A percentile compares a stretch with the other conserved stretches of the same genome.
phyloP scores from a whole-genome alignment of 768 basidiomycete genomes.

The Lactifluus subvellereus region DNA sequence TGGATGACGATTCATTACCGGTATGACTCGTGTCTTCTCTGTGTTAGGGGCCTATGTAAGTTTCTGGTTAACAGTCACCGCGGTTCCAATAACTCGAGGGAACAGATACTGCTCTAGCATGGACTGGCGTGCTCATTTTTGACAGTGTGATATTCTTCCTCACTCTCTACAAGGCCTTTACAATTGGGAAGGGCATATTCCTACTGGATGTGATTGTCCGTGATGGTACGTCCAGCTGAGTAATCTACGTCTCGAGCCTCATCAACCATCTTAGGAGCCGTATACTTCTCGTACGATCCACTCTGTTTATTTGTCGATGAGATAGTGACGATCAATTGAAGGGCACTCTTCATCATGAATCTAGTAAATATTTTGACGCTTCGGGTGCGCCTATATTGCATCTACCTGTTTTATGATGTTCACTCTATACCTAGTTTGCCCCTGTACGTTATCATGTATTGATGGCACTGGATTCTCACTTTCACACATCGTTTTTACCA shows the following conservation, averaged over 20 bases:
- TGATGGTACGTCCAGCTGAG: not conserved
- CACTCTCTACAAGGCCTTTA: conserved; percentile 9
- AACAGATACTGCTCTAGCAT: conserved; percentile 4
- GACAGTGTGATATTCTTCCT: conserved; percentile 10
- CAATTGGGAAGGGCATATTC: not conserved
- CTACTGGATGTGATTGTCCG: no score
- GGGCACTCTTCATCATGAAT: conserved; percentile 12
- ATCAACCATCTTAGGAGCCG: conserved; percentile 2
- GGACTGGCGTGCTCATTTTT: conserved; percentile 9
- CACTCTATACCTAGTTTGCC: not conserved
- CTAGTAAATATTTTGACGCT: conserved; percentile 7
- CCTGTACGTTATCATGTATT: not conserved
- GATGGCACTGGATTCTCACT: not conserved
- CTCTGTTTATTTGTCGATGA: no score
- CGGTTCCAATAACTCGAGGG: not conserved
- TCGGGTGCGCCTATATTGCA: not conserved
- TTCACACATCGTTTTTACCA: not conserved
- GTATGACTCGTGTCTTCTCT: not conserved
- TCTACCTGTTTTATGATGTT: not conserved
- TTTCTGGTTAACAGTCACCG: not conserved
- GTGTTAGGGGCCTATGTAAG: conserved; percentile 6
- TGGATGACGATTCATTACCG: no score
- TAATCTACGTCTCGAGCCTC: not conserved
- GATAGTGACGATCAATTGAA: not conserved
- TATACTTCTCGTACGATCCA: conserved; percentile 14